phyloP scores from a whole-genome alignment of 1,139 yeast species.

The Suhomyces wounanorum region DNA sequence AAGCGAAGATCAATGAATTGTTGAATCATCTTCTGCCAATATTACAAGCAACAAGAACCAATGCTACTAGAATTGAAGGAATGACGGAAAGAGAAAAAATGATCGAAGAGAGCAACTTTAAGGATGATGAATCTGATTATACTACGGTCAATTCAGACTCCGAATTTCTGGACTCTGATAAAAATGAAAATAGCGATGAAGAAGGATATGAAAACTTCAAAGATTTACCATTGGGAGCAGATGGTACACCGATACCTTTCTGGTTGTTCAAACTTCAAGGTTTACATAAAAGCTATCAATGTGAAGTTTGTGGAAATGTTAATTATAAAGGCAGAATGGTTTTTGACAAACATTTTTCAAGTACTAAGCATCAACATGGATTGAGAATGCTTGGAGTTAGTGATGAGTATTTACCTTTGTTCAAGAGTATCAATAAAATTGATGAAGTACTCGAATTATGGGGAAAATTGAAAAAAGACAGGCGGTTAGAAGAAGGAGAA shows the following conservation, averaged over 20 bases:
- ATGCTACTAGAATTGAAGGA: constrained; percentile 66
- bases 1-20: constrained; percentile 19
- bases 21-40: constrained; percentile 36
- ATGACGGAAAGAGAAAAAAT: constrained; percentile 74
- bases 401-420: constrained; percentile 40
- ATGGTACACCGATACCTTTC: constrained; percentile 88
- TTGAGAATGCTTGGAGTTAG: constrained; percentile 72
- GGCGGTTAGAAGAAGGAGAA: constrained; percentile 41
- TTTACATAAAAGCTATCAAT: constrained; percentile 65
- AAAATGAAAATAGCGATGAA: constrained; percentile 33
- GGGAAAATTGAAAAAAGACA: constrained; percentile 46
- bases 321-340: constrained; percentile 72
- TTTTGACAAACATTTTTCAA: constrained; percentile 74
- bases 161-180: constrained; percentile 23
- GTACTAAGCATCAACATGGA: constrained; percentile 70
- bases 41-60: constrained; percentile 53
- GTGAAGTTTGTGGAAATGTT: constrained; percentile 87
- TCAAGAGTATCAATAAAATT: constrained; percentile 66
- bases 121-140: constrained; percentile 41
- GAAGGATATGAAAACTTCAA: constrained; percentile 31
- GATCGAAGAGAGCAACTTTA: constrained; percentile 44
- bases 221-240: constrained; percentile 78
- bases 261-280: constrained; percentile 95
- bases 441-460: constrained; percentile 68
- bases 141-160: constrained; percentile 25